Conservation (phyloP, 2,329 filamentous ascomycete species). For the Cercospora brassicicola region DNA sequence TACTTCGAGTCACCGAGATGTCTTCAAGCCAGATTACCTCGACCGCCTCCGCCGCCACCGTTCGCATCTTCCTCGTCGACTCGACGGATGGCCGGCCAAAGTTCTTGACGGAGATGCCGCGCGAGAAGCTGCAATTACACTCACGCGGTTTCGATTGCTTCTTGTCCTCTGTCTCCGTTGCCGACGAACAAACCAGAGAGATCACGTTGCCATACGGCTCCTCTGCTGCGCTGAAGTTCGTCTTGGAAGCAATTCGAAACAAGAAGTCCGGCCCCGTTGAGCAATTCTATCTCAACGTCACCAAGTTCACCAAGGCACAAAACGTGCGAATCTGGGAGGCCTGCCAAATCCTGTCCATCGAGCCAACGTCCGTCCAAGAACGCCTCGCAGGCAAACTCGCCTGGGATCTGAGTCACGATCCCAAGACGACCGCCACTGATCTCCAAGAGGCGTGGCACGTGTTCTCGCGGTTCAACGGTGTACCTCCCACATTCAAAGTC, state of each 20-base stretch:
- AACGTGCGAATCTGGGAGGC: background rate
- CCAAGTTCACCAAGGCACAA: background rate
- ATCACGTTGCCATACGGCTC: background rate
- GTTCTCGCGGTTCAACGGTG: background rate
- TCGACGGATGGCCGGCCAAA: background rate
- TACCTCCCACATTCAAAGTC: background rate
- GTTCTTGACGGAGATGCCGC: background rate
- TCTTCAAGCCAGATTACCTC: background rate
- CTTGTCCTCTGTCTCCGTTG: background rate
- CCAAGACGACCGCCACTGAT: background rate
- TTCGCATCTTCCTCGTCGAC: constrained; percentile 2
- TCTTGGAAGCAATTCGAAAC: background rate
- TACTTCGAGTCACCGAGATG: background rate
- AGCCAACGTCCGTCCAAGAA: background rate
- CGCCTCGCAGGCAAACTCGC: background rate
- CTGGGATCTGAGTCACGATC: background rate
- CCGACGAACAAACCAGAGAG: background rate
- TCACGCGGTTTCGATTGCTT: background rate
- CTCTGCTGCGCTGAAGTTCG: background rate
- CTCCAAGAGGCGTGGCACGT: background rate
- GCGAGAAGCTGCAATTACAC: background rate
- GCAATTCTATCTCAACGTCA: background rate
- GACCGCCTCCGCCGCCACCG: background rate
- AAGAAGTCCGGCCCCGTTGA: background rate
- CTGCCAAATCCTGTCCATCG: background rate